Base-by-base conservation (phyloP, 2,329 filamentous ascomycete species). In the Diaporthe batatas region DNA sequence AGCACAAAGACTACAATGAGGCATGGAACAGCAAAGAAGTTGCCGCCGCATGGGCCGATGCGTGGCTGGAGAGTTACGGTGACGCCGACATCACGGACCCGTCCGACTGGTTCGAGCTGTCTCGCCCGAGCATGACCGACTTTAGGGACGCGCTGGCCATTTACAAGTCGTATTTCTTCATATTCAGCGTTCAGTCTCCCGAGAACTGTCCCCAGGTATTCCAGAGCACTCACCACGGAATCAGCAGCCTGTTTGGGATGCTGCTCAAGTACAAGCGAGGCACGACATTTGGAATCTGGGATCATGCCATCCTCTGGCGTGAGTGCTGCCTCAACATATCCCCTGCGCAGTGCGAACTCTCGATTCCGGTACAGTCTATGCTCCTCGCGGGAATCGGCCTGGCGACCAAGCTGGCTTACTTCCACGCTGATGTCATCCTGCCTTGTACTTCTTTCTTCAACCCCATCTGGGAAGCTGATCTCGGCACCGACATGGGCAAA, bases 161-260 rank as follows among this genome's bases (percentile, higher is more conserved):
- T 71, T 83, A 81, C 76, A 78, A 81, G 70, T 82, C 86, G 44
- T 87, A 83, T 73, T 82, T 87, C 69, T 86, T 90, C 81, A 88
- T 90, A 75, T 90, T 90, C 80, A 88, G 87, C 1, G 87, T 90
- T 55, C 86, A 86, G 4, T 85, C 89, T 14, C 88, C 88, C 0
- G 87, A 89, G 58, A 85, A 86, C 74, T 86, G 88, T 34, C 89
- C 89, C 0, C 84, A 84, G n/a, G 87, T 91, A 5, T 91, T 91
- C 78, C 89, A 91, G 78, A 88, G 88, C 39, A 90, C 89, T 3
- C 89, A 91, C 76, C 89, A 91, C 79, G 89, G 87, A 73, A 88
- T 90, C 54, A 88, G 88, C 70, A 88, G 88, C 6, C 86, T 89
- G 0, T 91, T 91, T 72, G 89, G 89, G 44, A 87, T 91, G 73